phyloP scores from a whole-genome alignment of 257 asterid genomes.

The Apocynum venetum region DNA sequence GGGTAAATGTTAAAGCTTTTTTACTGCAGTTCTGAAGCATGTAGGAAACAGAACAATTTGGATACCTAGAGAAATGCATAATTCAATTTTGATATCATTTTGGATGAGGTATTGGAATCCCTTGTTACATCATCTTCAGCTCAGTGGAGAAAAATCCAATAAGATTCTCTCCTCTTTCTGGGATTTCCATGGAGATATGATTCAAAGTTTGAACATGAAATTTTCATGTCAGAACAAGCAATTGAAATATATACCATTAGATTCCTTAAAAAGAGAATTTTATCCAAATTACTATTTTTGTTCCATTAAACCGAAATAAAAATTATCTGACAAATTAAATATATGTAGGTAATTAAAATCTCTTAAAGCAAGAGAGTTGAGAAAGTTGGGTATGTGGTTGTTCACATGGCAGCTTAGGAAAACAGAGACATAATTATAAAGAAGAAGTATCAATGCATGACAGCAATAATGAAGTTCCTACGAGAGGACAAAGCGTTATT shows the following conservation, averaged over 20 bases:
- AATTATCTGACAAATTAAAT: too few relatives aligned
- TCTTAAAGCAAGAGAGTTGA: too few relatives aligned
- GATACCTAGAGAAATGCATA: neutral
- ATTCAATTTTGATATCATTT: constrained; percentile 36
- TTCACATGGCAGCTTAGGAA: constrained; percentile 31
- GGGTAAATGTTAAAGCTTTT: neutral
- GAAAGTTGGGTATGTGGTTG: neutral
- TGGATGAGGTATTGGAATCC: constrained; percentile 26
- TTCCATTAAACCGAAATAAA: too few relatives aligned
- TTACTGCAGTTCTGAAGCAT: neutral
- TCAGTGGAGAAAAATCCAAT: constrained; percentile 14
- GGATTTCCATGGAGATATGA: constrained; percentile 31
- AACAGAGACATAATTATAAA: constrained; percentile 76
- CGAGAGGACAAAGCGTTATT: constrained; percentile 23
- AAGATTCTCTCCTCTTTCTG: constrained; percentile 15
- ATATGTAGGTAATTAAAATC: too few relatives aligned
- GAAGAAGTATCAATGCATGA: constrained; percentile 57
- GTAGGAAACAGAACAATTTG: neutral
- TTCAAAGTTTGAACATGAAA: constrained; percentile 30
- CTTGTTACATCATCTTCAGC: constrained; percentile 17
- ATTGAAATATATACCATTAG: neutral
- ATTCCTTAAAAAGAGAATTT: neutral
- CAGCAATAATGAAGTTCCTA: constrained; percentile 66
- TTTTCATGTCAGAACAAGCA: neutral
- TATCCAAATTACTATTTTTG: too few relatives aligned